Evolutionary conservation across 352 stramenopile species (phyloP).

Genomic region (Globisporangium lucens): DNA sequence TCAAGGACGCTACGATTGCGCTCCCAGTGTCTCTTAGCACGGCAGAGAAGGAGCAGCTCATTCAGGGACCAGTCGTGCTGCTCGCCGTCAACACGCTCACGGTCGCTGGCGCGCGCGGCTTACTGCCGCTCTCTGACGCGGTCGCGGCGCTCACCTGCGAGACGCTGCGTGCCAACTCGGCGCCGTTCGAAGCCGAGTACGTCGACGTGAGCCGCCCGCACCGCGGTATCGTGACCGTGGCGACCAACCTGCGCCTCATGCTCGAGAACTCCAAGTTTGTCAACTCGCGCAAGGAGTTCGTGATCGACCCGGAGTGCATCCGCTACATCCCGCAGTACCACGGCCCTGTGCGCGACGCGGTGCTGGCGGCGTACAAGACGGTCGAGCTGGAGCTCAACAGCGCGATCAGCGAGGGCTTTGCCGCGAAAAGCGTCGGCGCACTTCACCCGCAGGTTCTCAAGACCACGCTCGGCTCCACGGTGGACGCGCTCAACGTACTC

Average conservation of each 20-base stretch:
- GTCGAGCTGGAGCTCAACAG: conserved; percentile 77
- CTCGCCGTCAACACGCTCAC: conserved; percentile 54
- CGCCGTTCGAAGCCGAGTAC: conserved; percentile 81
- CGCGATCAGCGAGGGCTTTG: conserved; percentile 23
- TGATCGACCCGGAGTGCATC: conserved; percentile 36
- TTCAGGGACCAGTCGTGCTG: conserved; percentile 33
- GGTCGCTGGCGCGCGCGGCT: conserved; percentile 56
- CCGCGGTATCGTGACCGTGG: conserved; percentile 83
- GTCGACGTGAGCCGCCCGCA: conserved; percentile 79
- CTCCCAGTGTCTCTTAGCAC: conserved; percentile 38
- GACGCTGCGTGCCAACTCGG: conserved; percentile 50
- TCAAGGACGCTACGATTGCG: conserved; percentile 27
- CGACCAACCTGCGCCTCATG: conserved; percentile 82
- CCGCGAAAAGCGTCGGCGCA: conserved; percentile 18
- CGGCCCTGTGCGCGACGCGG: conserved; percentile 65
- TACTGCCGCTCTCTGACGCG: conserved; percentile 67
- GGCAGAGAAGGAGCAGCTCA: conserved; percentile 36
- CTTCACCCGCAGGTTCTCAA: conserved; percentile 69
- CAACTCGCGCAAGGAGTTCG: conserved; percentile 46
- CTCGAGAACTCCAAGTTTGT: conserved; percentile 86
- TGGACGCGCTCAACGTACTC: conserved; percentile 57
- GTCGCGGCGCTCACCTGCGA: conserved; percentile 86
- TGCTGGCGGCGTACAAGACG: conserved; percentile 62
- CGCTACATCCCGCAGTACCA: conserved; percentile 83
- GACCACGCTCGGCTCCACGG: conserved; percentile 48